These are phyloP conservation scores for Cicer yamashitae DNA, from an alignment of 306 rosid genomes.

Conservation along the genomic window DNA sequence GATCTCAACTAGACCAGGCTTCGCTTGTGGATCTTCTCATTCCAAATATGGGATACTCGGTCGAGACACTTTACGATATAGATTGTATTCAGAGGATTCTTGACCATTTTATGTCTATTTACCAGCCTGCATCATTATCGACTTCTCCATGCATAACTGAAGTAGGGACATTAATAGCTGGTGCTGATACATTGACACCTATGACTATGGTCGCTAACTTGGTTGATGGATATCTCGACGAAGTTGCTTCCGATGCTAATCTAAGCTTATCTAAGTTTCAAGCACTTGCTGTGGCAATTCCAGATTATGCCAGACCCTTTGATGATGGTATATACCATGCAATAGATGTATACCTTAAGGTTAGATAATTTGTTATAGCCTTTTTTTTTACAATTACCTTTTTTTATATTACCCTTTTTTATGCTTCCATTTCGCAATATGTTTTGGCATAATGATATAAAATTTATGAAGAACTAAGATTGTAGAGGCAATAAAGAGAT, in stretches of 20 bases:
- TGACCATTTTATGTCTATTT: conserved; percentile 73
- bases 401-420: too few relatives aligned
- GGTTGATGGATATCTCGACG: conserved; percentile 84
- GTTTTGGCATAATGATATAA: too few relatives aligned
- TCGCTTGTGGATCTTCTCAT: conserved; percentile 74
- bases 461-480: background rate
- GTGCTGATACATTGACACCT: conserved; percentile 65
- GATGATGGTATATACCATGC: conserved; percentile 89
- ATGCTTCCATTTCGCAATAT: too few relatives aligned
- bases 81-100: conserved; percentile 86
- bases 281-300: conserved; percentile 76
- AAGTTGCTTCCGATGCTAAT: conserved; percentile 86
- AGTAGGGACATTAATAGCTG: conserved; percentile 57
- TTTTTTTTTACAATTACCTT: too few relatives aligned
- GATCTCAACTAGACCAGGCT: conserved; percentile 80
- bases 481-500: background rate
- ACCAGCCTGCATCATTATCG: conserved; percentile 52
- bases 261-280: conserved; percentile 75
- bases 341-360: conserved; percentile 87
- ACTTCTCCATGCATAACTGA: conserved; percentile 73
- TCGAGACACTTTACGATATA: conserved; percentile 78
- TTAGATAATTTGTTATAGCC: conserved; percentile 44
- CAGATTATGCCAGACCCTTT: conserved; percentile 79
- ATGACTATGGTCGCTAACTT: conserved; percentile 78
- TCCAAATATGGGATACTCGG: conserved; percentile 78